Evolutionary conservation across 345 rosid genomes (phyloP).

Genomic region (Pugionium cornutum): DNA sequence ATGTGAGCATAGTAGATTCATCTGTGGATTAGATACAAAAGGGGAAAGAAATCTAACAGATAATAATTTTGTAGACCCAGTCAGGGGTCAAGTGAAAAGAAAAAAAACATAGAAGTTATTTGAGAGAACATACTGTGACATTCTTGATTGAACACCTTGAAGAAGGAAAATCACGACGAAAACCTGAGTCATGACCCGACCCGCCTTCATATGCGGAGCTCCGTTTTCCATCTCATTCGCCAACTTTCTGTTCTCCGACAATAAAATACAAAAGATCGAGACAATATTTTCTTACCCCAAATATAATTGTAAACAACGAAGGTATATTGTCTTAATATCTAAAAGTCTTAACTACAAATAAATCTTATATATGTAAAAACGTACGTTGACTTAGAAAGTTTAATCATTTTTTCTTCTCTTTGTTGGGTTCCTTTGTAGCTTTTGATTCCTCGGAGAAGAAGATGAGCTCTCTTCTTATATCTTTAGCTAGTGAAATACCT

Average conservation of each 20-base stretch:
- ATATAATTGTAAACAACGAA: neutral
- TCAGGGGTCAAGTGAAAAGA: no score
- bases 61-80: neutral
- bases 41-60: neutral
- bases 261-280: constrained; percentile 1
- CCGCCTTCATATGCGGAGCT: constrained; percentile 8
- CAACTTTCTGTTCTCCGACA: neutral
- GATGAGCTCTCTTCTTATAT: constrained; percentile 1
- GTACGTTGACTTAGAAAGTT: constrained; percentile 8
- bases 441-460: constrained; percentile 9
- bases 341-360: neutral
- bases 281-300: neutral
- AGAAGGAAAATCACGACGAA: constrained; percentile 30
- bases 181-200: constrained; percentile 14
- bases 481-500: neutral
- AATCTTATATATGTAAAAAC: constrained; percentile 7
- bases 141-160: constrained; percentile 27
- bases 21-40: neutral
- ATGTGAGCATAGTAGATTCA: neutral
- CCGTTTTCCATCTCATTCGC: neutral
- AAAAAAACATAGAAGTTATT: neutral
- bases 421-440: constrained; percentile 18
- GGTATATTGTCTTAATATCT: neutral
- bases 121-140: constrained; percentile 7
- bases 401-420: neutral